Percentiles rank a stretch among this genome's conserved stretches.
phyloP scores from a whole-genome alignment of 495 filamentous ascomycete species.

The Rusavskia elegans region DNA sequence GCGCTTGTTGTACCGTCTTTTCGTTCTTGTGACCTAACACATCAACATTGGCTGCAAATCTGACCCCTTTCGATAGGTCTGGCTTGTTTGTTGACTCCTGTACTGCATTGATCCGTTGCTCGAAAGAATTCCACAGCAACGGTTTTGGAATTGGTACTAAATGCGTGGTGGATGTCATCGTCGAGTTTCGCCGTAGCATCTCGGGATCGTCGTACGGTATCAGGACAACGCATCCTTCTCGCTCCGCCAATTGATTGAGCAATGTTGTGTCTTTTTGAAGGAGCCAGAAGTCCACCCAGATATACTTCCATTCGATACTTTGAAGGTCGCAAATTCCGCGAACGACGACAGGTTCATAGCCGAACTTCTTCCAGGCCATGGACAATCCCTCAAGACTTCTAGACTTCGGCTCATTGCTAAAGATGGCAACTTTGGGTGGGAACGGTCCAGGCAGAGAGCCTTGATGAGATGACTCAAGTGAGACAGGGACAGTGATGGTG shows the following conservation, averaged over 20 bases:
- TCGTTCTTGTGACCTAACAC: conserved; percentile 5
- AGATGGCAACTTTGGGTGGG: conserved; percentile 10
- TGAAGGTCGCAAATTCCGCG: conserved; percentile 4
- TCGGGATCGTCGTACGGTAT: conserved; percentile 13
- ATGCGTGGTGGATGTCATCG: conserved; percentile 3
- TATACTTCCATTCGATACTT: conserved; percentile 11
- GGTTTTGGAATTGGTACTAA: conserved; percentile 11
- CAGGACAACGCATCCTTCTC: conserved; percentile 9
- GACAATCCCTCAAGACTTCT: conserved; percentile 4
- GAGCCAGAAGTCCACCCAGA: conserved; percentile 11
- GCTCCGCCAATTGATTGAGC: conserved; percentile 7
- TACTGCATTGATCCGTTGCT: conserved; percentile 8
- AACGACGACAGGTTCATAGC: conserved; percentile 8
- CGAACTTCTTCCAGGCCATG: conserved; percentile 12
- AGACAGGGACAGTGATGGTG: conserved; percentile 11
- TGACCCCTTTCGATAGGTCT: conserved; percentile 4
- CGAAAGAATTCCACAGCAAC: conserved; percentile 15
- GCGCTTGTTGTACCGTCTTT: conserved; percentile 3
- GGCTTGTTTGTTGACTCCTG: conserved; percentile 2
- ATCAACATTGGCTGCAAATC: conserved; percentile 14
- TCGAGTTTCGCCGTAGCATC: conserved; percentile 6
- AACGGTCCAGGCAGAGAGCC: neutral
- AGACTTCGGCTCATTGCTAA: conserved; percentile 6
- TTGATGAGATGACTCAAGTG: neutral
- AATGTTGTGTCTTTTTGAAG: conserved; percentile 6